phyloP scores from a whole-genome alignment of 352 stramenopile genomes.

The Phytopythium boreale region DNA sequence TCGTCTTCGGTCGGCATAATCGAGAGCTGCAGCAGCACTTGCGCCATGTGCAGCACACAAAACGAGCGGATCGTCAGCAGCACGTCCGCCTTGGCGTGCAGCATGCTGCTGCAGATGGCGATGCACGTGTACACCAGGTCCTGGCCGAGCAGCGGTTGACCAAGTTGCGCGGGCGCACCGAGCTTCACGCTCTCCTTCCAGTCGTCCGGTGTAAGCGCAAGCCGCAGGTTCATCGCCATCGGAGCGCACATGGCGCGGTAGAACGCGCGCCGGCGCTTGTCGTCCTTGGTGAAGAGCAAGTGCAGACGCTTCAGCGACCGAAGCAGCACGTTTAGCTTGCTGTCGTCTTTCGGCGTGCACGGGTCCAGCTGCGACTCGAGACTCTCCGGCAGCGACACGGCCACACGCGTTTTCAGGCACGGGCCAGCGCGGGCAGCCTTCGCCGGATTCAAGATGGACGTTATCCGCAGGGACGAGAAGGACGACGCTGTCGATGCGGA shows the following conservation, averaged over 20 bases:
- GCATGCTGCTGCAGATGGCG: constrained; percentile 73
- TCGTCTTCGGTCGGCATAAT: constrained; percentile 54
- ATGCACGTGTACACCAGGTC: constrained; percentile 78
- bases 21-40: constrained; percentile 69
- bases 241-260: constrained; percentile 47
- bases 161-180: constrained; percentile 49
- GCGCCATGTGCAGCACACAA: constrained; percentile 74
- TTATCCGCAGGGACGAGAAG: constrained; percentile 72
- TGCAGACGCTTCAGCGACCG: constrained; percentile 51
- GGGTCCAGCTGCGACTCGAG: constrained; percentile 66
- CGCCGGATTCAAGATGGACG: constrained; percentile 54
- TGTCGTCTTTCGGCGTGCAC: constrained; percentile 72
- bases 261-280: constrained; percentile 44
- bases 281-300: constrained; percentile 39
- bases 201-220: constrained; percentile 35
- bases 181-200: constrained; percentile 47
- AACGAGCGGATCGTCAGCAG: constrained; percentile 74
- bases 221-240: constrained; percentile 45
- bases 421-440: constrained; percentile 14
- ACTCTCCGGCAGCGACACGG: constrained; percentile 62
- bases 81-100: constrained; percentile 77
- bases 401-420: constrained; percentile 56
- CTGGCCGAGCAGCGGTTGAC: constrained; percentile 60
- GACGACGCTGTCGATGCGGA: constrained; percentile 26
- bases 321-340: constrained; percentile 70